phyloP scores from a whole-genome alignment of 2,329 filamentous ascomycete genomes.

The Aureobasidium sp. region DNA sequence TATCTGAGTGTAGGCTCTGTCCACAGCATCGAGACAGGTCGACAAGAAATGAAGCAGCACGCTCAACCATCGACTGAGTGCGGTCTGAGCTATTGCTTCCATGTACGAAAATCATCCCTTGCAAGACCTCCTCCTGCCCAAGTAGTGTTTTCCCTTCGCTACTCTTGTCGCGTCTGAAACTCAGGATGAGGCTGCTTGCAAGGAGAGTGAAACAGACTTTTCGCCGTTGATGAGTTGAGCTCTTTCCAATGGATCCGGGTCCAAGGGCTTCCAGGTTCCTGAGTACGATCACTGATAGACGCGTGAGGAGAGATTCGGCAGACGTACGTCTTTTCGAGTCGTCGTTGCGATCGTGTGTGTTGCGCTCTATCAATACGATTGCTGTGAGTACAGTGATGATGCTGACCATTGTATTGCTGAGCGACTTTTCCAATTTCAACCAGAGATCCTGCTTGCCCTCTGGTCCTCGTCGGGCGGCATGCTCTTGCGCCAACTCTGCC shows the following conservation, averaged over 20 bases:
- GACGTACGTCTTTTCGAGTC: neutral
- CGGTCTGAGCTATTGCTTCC: neutral
- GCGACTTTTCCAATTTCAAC: neutral
- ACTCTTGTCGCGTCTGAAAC: neutral
- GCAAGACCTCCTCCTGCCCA: neutral
- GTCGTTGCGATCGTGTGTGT: neutral
- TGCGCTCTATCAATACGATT: conserved; percentile 13
- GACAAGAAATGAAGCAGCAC: conserved; percentile 27
- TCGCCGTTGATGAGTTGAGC: neutral
- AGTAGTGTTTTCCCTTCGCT: neutral
- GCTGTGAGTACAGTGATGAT: conserved; percentile 17
- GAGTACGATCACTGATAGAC: neutral
- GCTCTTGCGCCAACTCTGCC: neutral
- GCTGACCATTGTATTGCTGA: conserved; percentile 17
- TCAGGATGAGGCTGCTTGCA: conserved; percentile 8
- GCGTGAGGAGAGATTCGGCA: conserved; percentile 2
- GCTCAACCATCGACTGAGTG: neutral
- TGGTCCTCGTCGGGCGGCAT: neutral
- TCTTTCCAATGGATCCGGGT: neutral
- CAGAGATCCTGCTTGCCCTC: neutral
- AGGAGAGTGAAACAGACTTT: neutral
- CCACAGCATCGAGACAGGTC: conserved; percentile 31
- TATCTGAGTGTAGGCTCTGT: conserved; percentile 30
- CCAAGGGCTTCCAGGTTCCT: neutral
- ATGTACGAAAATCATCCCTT: neutral